Base-by-base conservation (phyloP, 2,329 filamentous ascomycete genomes). In the Neofusicoccum sp. region DNA sequence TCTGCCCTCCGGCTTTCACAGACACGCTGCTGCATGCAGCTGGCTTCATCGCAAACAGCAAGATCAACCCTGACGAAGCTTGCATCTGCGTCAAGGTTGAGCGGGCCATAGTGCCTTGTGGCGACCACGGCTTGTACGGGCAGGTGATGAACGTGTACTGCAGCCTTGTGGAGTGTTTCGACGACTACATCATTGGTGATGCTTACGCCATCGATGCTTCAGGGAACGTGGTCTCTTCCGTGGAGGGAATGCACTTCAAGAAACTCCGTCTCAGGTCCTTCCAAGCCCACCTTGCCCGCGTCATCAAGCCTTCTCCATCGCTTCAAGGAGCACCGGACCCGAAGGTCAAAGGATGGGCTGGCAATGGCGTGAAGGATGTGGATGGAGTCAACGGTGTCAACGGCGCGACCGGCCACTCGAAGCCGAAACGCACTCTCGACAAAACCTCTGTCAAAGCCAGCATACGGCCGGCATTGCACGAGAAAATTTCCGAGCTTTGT, bases 1-100 rank as follows among this genome's bases (percentile, higher is more conserved):
- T 71, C 14, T 67, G 66, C 39, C 66, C 69, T 11, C 71, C 71
- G 4, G 66, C 68, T 2, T 71, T 74, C 56, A 67, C 70, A 14
- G 73, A 75, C 47, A 73, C 71, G 2, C 64, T 75, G 12, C 70
- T 75, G 0, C 73, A 75, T 48, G 69, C 71, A 2, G 71, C 73
- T 1, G 73, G 73, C 2, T 74, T 74, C 61, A 66, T 74, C 5
- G 72, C 72, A 22, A 75, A 75, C 50, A 63, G 65, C 9, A 68
- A 68, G 16, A 69, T 71, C 12, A 58, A 62, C 8, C 52, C 70
- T 3, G 69, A 71, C 31, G 66, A 69, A 5, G 71, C 69, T 14
- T 72, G 71, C 34, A 75, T 75, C 48, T 75, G 72, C 61, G 64
- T 63, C n/a, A 61, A 67, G 16, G 48, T 73, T 5, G 72, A 70